phyloP scores from a whole-genome alignment of 1,139 yeast genomes.

The Kurtzmaniella quercitrusa region DNA sequence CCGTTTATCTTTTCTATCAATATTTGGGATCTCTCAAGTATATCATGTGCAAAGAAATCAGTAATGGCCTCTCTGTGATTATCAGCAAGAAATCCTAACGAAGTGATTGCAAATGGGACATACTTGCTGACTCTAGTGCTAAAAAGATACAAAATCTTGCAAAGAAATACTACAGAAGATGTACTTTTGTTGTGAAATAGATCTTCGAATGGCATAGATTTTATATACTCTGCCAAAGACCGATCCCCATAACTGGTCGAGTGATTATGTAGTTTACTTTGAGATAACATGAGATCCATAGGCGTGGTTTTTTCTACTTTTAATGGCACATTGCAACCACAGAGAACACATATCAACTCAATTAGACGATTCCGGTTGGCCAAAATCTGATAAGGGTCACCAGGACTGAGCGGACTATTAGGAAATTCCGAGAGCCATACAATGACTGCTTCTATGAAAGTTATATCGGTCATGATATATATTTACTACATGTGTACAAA shows the following conservation, averaged over 20 bases:
- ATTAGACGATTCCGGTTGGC: slow-evolving; percentile 6
- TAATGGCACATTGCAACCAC: slow-evolving; percentile 1
- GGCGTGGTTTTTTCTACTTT: neutral
- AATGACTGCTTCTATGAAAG: slow-evolving; percentile 15
- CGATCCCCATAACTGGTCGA: neutral
- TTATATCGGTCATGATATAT: neutral
- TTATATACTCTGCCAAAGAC: neutral
- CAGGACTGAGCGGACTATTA: slow-evolving; percentile 13
- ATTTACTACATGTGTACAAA: too few species aligned
- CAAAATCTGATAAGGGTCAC: slow-evolving; percentile 12
- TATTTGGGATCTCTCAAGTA: slow-evolving; percentile 1
- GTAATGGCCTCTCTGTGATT: slow-evolving; percentile 13
- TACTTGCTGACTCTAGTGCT: slow-evolving; percentile 19
- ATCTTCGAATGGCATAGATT: slow-evolving; percentile 7
- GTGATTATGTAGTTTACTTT: neutral
- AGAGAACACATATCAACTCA: slow-evolving; percentile 8
- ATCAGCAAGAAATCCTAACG: slow-evolving; percentile 15
- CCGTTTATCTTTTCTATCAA: neutral
- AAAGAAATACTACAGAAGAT: slow-evolving; percentile 13
- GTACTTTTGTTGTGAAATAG: slow-evolving; percentile 15
- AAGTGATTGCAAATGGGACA: slow-evolving; percentile 18
- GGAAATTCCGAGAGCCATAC: slow-evolving; percentile 25
- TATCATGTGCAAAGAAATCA: slow-evolving; percentile 3
- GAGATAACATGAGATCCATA: neutral
- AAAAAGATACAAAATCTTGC: slow-evolving; percentile 16